Conservation (phyloP, 1,284 basidiomycete species). For the Melampsora americana region DNA sequence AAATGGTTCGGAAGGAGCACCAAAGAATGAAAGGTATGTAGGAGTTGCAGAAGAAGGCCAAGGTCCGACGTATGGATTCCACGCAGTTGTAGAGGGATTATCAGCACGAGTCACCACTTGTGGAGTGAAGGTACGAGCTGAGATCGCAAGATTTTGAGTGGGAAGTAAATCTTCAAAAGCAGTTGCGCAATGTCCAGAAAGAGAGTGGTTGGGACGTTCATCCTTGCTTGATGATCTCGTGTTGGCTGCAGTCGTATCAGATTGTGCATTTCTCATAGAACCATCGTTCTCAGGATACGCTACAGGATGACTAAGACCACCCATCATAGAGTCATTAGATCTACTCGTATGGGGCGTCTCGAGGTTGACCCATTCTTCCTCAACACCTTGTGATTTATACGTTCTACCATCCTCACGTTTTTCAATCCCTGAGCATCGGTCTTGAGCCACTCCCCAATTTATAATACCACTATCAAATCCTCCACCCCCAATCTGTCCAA, state of each 20-base stretch:
- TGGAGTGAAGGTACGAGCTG: background rate
- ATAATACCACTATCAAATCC: background rate
- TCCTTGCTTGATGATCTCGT: background rate
- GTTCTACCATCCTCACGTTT: background rate
- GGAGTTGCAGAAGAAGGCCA: background rate
- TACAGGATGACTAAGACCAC: background rate
- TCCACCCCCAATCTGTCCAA: background rate
- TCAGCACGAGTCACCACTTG: background rate
- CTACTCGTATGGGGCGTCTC: background rate
- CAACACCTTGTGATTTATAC: background rate
- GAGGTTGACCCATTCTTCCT: background rate
- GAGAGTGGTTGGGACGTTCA: background rate
- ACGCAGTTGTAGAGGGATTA: background rate
- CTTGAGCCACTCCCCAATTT: constrained; percentile 5
- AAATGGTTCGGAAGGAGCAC: background rate
- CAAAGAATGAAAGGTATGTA: background rate
- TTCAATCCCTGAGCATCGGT: background rate
- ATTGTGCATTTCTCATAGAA: background rate
- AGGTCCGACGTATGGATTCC: background rate
- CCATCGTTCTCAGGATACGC: background rate
- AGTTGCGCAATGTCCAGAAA: background rate
- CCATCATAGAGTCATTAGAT: background rate
- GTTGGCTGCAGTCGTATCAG: background rate
- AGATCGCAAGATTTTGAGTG: background rate
- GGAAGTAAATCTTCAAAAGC: background rate